phyloP scores from a whole-genome alignment of 116 monocot species.

The Posidonia oceanica region DNA sequence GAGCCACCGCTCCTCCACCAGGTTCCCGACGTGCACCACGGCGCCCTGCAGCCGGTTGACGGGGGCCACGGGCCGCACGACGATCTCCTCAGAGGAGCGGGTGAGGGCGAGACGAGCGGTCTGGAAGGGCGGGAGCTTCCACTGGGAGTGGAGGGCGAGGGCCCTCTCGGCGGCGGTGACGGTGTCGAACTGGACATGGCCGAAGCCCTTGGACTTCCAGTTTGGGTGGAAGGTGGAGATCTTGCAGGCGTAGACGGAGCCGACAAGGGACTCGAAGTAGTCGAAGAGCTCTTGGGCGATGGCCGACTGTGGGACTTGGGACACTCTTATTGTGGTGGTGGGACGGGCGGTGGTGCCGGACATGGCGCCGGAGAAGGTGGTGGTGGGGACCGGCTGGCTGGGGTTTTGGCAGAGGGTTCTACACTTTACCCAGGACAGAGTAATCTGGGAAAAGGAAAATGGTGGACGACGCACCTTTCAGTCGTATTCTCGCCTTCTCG shows the following conservation, averaged over 20 bases:
- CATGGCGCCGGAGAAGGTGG: background rate
- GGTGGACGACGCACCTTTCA: no score
- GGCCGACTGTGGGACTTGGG: slow-evolving; percentile 48
- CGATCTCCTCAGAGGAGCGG: slow-evolving; percentile 34
- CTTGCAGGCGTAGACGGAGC: slow-evolving; percentile 66
- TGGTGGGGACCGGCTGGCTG: no score
- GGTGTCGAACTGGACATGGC: slow-evolving; percentile 71
- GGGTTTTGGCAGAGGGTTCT: no score
- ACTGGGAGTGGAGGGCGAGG: slow-evolving; percentile 10
- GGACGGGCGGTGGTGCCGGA: slow-evolving; percentile 1
- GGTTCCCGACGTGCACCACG: slow-evolving; percentile 32
- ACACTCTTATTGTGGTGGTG: slow-evolving; percentile 30
- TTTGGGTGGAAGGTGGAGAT: slow-evolving; percentile 39
- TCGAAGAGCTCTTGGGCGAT: slow-evolving; percentile 48
- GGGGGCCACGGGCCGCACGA: slow-evolving; percentile 27
- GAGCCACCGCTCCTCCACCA: slow-evolving; percentile 31
- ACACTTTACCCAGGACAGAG: no score
- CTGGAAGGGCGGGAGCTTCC: slow-evolving; percentile 36
- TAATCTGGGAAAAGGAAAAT: no score
- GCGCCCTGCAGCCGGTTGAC: slow-evolving; percentile 20
- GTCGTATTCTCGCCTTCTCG: no score
- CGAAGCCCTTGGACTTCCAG: slow-evolving; percentile 58
- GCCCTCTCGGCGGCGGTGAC: slow-evolving; percentile 31
- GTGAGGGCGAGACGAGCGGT: slow-evolving; percentile 20
- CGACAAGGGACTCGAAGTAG: slow-evolving; percentile 55